Conservation (phyloP, 768 basidiomycete species). For the Pholiota microspora region DNA sequence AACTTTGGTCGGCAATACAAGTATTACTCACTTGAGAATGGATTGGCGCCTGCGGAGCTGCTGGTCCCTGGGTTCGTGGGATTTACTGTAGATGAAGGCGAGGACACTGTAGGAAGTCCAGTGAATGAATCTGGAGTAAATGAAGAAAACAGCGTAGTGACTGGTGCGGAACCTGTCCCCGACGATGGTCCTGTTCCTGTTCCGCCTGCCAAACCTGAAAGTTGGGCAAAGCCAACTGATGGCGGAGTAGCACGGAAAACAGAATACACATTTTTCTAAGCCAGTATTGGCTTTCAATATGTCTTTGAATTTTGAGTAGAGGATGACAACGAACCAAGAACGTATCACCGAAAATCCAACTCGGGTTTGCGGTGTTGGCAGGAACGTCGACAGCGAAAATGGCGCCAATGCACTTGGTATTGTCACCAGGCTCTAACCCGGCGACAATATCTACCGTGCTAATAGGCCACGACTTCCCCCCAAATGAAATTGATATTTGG, state of each 20-base stretch:
- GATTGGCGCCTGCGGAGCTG: background rate
- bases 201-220: constrained; percentile 41
- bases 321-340: constrained; percentile 51
- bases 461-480: constrained; percentile 78
- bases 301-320: too few relatives aligned
- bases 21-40: background rate
- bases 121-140: background rate
- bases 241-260: constrained; percentile 44
- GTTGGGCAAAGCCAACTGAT: constrained; percentile 51
- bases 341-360: constrained; percentile 70
- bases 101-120: background rate
- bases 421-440: constrained; percentile 38
- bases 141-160: background rate
- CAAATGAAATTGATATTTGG: constrained; percentile 67
- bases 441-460: constrained; percentile 76
- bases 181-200: background rate
- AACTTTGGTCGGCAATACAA: too few relatives aligned
- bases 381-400: constrained; percentile 65
- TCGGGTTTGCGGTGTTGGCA: constrained; percentile 38
- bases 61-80: background rate
- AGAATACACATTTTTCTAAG: constrained; percentile 53
- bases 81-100: background rate
- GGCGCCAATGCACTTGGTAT: constrained; percentile 53
- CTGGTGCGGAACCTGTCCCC: background rate
- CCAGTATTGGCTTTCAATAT: background rate